Evolutionary conservation across 306 rosid species (phyloP), one percentile per base, ranked within the genome.

Genomic region (Carpinus viminea): DNA sequence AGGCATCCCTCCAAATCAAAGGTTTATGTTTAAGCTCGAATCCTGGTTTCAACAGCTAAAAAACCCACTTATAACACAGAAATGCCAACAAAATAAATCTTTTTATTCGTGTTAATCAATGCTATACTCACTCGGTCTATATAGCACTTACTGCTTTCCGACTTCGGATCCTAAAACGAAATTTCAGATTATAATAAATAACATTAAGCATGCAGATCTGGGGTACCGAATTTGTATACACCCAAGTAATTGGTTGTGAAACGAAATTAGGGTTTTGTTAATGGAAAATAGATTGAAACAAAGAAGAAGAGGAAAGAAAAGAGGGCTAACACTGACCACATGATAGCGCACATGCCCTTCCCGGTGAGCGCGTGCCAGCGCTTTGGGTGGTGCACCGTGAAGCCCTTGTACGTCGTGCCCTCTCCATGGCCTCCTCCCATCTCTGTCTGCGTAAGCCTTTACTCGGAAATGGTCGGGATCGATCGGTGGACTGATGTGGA

Each of bases 301-400:
- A 3, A 48, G n/a, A 61, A 59, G 20, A 46, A 47, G 24, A 12
- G 17, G 45, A 46, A 28, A 28, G 26, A 68, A 74, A 65, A 34
- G 28, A 53, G 61, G 54, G 53, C 18, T 3, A 45, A 4, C 21
- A 74, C 74, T 18, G 51, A 92, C 97, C 98, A 94, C 98, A 94
- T 94, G 74, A 92, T 83, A 74, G 98, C 97, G 47, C 98, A 94
- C 76, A 94, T n/a, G 74, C 98, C 98, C 87, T 92, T 94, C 56
- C 98, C 98, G 73, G 98, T 91, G 83, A 92, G 61, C 1, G 72
- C 31, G 76, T 94, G 98, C 97, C 98, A 94, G 26, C 98, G 97
- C 81, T 92, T 94, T 0, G 90, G 92, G 13, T 82, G 88, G 75
- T 88, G 88, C 46, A 88, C 34, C 28, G 88, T 82, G 50, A 88